Evolutionary conservation across 2,329 filamentous ascomycete species (phyloP).

Genomic region (Neonectria neomacrospora): DNA sequence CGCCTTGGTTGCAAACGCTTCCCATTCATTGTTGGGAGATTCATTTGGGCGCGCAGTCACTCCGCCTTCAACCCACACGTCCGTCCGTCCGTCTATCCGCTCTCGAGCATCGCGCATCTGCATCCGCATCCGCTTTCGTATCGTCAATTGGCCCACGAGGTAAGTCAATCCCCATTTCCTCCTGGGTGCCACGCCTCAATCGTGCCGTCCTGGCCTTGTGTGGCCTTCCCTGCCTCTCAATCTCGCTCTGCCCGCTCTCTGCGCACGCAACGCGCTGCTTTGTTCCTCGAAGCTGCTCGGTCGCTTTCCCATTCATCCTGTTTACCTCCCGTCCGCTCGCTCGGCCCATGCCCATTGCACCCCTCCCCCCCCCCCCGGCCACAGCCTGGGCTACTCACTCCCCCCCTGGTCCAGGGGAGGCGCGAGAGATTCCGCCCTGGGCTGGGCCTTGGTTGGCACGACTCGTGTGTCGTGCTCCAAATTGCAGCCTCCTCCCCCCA

Average conservation of each 20-base stretch:
- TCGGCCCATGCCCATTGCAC: constrained; percentile 32
- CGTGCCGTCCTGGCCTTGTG: background rate
- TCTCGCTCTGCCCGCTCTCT: background rate
- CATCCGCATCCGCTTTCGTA: background rate
- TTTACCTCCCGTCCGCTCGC: constrained; percentile 19
- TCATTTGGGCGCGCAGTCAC: constrained; percentile 22
- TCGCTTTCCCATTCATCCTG: constrained; percentile 9
- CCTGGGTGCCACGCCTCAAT: background rate
- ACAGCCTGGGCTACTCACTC: constrained; percentile 32
- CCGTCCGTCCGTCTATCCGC: constrained; percentile 3
- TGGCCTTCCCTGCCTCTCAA: background rate
- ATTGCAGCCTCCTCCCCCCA: constrained; percentile 46
- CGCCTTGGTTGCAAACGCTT: constrained; percentile 26
- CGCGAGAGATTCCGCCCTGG: constrained; percentile 46
- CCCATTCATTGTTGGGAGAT: constrained; percentile 29
- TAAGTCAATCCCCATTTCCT: constrained; percentile 14
- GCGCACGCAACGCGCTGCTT: background rate
- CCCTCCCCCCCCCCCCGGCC: constrained; percentile 37
- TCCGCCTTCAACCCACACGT: constrained; percentile 25
- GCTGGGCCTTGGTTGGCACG: constrained; percentile 46
- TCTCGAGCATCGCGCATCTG: constrained; percentile 2
- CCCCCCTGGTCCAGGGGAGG: constrained; percentile 46
- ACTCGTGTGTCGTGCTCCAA: constrained; percentile 48
- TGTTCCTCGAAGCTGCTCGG: background rate
- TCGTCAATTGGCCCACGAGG: constrained; percentile 19